A percentile compares a stretch with the other conserved stretches of the same genome.
Conservation (phyloP, 805 yeast species). For the Pichia scutulata region DNA sequence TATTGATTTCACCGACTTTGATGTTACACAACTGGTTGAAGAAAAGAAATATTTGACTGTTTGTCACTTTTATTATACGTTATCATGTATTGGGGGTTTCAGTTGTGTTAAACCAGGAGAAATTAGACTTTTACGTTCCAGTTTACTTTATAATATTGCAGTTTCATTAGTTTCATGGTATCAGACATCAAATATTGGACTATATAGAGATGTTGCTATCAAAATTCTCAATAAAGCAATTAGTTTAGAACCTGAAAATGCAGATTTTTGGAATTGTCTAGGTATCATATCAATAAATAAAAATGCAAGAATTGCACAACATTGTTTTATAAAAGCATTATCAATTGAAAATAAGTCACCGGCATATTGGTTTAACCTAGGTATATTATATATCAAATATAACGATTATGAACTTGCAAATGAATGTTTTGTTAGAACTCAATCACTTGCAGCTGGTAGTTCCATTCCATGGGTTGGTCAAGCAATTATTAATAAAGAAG, state of each 20-base stretch:
- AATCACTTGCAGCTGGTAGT: constrained; percentile 72
- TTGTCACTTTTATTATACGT: constrained; percentile 31
- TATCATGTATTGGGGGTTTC: constrained; percentile 15
- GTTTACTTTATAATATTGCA: constrained; percentile 63
- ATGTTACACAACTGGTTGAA: constrained; percentile 23
- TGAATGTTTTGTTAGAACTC: constrained; percentile 65
- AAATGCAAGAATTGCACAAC: constrained; percentile 77
- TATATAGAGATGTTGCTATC: constrained; percentile 45
- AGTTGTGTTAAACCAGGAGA: constrained; percentile 26
- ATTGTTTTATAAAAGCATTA: constrained; percentile 80
- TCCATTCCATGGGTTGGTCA: constrained; percentile 80
- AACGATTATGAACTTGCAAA: constrained; percentile 68
- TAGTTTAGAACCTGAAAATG: constrained; percentile 58
- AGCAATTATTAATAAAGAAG: constrained; percentile 52
- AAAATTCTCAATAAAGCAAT: constrained; percentile 58
- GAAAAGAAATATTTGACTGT: constrained; percentile 16
- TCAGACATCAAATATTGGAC: constrained; percentile 16
- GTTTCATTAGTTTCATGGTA: constrained; percentile 47
- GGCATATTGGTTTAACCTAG: constrained; percentile 73
- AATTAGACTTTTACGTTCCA: constrained; percentile 43
- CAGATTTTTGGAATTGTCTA: constrained; percentile 72
- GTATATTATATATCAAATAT: constrained; percentile 60
- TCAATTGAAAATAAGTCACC: constrained; percentile 62
- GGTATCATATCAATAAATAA: constrained; percentile 65
- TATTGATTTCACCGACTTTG: neutral